Conservation (phyloP, 805 yeast species). For the Scheffersomyces amazonensis region DNA sequence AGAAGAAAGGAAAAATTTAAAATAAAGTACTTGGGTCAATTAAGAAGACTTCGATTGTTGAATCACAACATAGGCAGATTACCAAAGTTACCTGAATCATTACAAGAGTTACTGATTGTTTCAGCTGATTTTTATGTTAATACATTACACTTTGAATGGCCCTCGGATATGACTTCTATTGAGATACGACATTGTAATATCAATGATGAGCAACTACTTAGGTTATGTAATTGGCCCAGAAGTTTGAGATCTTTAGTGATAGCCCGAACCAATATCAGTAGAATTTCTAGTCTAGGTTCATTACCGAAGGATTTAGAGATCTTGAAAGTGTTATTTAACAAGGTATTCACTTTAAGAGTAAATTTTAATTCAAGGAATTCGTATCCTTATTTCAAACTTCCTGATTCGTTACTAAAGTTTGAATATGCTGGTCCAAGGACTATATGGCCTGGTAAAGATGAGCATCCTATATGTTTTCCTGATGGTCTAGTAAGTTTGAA, state of each 20-base stretch:
- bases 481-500: background rate
- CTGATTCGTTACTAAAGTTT: background rate
- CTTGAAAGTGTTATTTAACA: background rate
- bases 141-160: background rate
- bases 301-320: background rate
- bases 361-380: background rate
- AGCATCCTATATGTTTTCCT: background rate
- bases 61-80: too few species aligned
- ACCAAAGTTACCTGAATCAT: background rate
- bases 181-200: background rate
- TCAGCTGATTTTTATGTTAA: background rate
- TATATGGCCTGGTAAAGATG: background rate
- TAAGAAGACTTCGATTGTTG: too few species aligned
- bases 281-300: background rate
- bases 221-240: background rate
- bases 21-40: too few species aligned
- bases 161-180: background rate
- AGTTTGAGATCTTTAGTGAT: background rate
- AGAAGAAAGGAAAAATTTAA: too few species aligned
- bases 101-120: background rate
- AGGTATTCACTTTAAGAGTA: background rate
- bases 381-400: background rate
- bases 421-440: background rate
- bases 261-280: background rate
- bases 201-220: background rate